Evolutionary conservation across 2,329 filamentous ascomycete genomes (phyloP).

Genomic region (Arthroderma uncinatum): DNA sequence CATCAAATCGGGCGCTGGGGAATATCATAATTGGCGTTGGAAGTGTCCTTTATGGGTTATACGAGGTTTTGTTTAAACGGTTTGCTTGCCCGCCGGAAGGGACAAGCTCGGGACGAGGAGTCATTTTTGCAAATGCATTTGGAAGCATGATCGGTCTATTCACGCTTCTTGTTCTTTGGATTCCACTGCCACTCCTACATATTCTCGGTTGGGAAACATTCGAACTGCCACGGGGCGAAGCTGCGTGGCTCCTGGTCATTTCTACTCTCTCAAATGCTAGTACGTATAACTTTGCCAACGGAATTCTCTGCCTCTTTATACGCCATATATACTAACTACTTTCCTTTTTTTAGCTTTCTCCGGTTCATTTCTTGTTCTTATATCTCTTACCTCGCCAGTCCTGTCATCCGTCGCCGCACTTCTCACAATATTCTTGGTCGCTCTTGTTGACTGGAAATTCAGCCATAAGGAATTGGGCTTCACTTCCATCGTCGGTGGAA

Average conservation of each 20-base stretch:
- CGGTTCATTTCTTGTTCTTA: slow-evolving; percentile 83
- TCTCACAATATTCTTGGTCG: slow-evolving; percentile 93
- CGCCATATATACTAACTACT: neutral
- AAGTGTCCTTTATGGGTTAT: slow-evolving; percentile 86
- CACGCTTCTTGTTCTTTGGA: slow-evolving; percentile 79
- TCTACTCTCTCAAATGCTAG: slow-evolving; percentile 77
- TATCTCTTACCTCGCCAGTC: slow-evolving; percentile 84
- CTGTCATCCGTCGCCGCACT: slow-evolving; percentile 85
- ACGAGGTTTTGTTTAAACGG: slow-evolving; percentile 93
- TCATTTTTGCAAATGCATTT: slow-evolving; percentile 91
- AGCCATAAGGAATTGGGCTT: slow-evolving; percentile 64
- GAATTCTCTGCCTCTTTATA: neutral
- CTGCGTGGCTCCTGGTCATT: slow-evolving; percentile 67
- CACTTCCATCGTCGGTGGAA: slow-evolving; percentile 69
- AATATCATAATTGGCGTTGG: slow-evolving; percentile 88
- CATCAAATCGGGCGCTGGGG: slow-evolving; percentile 61
- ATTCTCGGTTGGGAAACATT: slow-evolving; percentile 68
- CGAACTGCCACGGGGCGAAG: slow-evolving; percentile 64
- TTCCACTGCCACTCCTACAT: slow-evolving; percentile 79
- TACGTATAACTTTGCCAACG: slow-evolving; percentile 29
- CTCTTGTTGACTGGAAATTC: slow-evolving; percentile 76
- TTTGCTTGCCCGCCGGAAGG: slow-evolving; percentile 88
- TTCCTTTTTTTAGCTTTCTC: slow-evolving; percentile 51
- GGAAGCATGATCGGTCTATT: slow-evolving; percentile 78
- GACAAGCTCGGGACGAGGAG: slow-evolving; percentile 70